Evolutionary conservation across 2,329 filamentous ascomycete species (phyloP), one percentile per base, ranked within the genome.

Genomic region (Phyllachora maydis): DNA sequence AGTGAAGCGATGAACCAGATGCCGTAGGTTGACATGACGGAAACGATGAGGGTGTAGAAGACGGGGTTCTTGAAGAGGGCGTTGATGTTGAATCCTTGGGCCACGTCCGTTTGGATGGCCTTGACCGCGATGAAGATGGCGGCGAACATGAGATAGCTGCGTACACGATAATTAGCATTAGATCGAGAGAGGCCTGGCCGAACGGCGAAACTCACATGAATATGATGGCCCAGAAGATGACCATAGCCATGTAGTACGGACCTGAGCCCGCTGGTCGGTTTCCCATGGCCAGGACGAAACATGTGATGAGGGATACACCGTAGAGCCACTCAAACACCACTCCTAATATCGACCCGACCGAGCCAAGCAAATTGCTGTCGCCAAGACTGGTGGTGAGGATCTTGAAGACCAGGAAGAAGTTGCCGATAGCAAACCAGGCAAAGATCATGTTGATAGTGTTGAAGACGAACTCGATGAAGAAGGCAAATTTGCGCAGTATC

Each of bases 381-480:
- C 79, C 75, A 33, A 98, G 56, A 39, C 83, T 92, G 8, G 70
- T 74, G 1, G 85, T 95, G 33, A 98, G 56, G 43, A 98, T 95
- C 47, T 83, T 83, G 58, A 98, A 98, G 36, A 98, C 85, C 41
- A 98, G 55, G 64, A 95, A 98, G 63, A 98, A 98, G 54, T 98
- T 98, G 42, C 88, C 77, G 41, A 95, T 88, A 38, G 76, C 81
- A 43, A 98, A 95, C 88, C 88, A 98, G 25, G 88, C 83, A 46
- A 95, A 98, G 41, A 98, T 64, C 79, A 95, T 93, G 59, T 79
- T 91, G 49, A 85, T 62, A 1, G 81, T 88, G 49, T 93, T 83
- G 54, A 93, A 98, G 35, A 75, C 56, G 46, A 93, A 95, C 45
- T 98, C 88, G 35, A 95, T 49, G 38, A 92, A 65, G 48, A 98